Evolutionary conservation across 176 grass and related monocot genomes (phyloP), one percentile per base, ranked within the genome.

Genomic region (Chloris gayana): DNA sequence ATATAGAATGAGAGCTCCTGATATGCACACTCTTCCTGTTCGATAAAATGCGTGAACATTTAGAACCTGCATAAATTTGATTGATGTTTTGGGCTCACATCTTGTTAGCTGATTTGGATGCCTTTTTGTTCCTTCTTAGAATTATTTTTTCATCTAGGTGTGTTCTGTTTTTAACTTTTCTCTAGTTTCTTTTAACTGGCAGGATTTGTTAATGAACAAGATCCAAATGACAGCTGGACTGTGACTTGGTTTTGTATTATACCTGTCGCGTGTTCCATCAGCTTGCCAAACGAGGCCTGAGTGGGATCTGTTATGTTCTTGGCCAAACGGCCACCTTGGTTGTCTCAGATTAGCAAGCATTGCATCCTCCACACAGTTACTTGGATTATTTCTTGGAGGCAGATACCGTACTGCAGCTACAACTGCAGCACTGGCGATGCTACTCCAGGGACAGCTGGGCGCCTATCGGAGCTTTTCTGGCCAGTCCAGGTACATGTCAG

Each of bases 231-330:
- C n/a, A n/a, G n/a, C n/a, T n/a, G n/a, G n/a, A 26, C 56, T 59
- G 56, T 59, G 17, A 59, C n/a, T 59, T 59, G 22, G n/a, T 26
- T 59, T 59, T 7, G 2, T 59, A 12, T 59, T 12, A 25, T 59
- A 56, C 21, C 53, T 56, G 49, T 19, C 47, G 14, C 1, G 47
- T 18, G 47, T 50, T 5, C 47, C 47, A 50, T 59, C 56, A 59
- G 56, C 56, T 59, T 59, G 56, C 56, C 56, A 59, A 59, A 59
- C 56, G 4, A 59, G 56, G 56, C 80, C 57, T 73, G 17, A 80
- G 79, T 78, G 41, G 32, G 57, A 63, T 86, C 69, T 93, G 82
- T 93, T 83, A 90, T 90, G 88, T 88, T 93, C 84, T 88, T 90
- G 82, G 85, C 85, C 70, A 86, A 77, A 56, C 51, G 75, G 75